A percentile compares a stretch with the other conserved stretches of the same genome.
Conservation (phyloP, 768 basidiomycete species). For the Roridomyces roridus region DNA sequence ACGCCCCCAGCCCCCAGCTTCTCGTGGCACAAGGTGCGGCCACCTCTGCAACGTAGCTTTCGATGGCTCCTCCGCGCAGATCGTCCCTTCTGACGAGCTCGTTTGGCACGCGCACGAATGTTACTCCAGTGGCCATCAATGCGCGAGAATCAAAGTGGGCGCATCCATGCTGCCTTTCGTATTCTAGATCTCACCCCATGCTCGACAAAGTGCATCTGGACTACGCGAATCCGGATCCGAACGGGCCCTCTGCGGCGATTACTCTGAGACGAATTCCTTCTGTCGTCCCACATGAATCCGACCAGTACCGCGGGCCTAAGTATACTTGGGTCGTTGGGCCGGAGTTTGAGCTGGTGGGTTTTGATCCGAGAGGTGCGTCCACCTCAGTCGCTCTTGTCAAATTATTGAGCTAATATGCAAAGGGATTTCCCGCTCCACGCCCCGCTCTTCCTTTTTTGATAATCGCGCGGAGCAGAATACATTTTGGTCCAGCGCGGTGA, state of each 20-base stretch:
- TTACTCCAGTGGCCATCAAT: not conserved
- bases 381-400: too few species aligned
- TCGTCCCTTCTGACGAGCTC: not conserved
- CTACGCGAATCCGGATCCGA: not conserved
- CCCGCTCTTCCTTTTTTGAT: not conserved
- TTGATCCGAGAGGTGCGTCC: not conserved
- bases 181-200: not conserved
- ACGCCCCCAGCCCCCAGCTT: too few species aligned
- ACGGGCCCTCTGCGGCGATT: not conserved
- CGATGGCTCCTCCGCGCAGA: too few species aligned
- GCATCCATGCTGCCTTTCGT: not conserved
- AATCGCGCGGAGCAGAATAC: constrained; percentile 1
- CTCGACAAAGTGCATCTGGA: not conserved
- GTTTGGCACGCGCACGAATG: not conserved
- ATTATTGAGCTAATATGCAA: not conserved
- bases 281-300: not conserved
- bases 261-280: not conserved
- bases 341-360: not conserved
- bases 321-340: not conserved
- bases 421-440: not conserved
- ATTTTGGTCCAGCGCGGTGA: not conserved
- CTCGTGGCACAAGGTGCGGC: too few species aligned
- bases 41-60: too few species aligned
- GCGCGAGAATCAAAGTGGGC: not conserved
- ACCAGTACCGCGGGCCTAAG: not conserved